Percentiles rank a stretch among this genome's conserved stretches.
phyloP scores from a whole-genome alignment of 371 early-diverging fungal genomes.

The Mortierella sp. region DNA sequence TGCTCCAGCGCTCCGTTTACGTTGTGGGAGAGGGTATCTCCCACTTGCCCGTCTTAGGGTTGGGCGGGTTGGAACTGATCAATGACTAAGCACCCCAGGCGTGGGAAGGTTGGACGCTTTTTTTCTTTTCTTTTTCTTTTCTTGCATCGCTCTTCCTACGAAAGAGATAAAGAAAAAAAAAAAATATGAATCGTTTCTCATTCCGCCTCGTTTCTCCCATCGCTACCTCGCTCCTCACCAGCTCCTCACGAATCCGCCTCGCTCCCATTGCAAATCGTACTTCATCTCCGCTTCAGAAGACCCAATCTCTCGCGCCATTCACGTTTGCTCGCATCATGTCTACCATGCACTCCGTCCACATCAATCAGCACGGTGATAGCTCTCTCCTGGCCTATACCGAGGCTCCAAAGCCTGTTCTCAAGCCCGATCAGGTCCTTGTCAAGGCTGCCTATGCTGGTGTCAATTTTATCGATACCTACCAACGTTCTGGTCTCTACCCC shows the following conservation, averaged over 20 bases:
- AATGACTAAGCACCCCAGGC: no score
- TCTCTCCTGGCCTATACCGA: conserved; percentile 74
- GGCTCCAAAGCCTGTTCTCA: conserved; percentile 60
- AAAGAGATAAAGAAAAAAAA: no score
- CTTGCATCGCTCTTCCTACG: no score
- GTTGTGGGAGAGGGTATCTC: no score
- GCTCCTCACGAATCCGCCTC: neutral
- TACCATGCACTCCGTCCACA: conserved; percentile 78
- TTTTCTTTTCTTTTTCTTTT: no score
- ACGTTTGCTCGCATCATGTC: conserved; percentile 33
- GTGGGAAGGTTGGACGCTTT: no score
- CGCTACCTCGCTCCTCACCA: neutral
- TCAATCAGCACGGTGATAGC: conserved; percentile 74
- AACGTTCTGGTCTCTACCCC: conserved; percentile 87
- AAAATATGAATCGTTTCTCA: neutral
- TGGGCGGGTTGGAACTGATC: no score
- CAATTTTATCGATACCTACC: conserved; percentile 96
- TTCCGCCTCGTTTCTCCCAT: neutral
- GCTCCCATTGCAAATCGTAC: neutral
- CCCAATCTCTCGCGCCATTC: no score
- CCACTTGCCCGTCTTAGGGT: no score
- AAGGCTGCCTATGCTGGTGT: conserved; percentile 86
- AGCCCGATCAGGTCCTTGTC: conserved; percentile 75
- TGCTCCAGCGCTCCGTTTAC: no score
- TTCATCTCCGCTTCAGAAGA: neutral